These are phyloP conservation scores for Talaromyces rugulosus DNA, from an alignment of 2,329 filamentous ascomycete genomes.

Conservation along the genomic window DNA sequence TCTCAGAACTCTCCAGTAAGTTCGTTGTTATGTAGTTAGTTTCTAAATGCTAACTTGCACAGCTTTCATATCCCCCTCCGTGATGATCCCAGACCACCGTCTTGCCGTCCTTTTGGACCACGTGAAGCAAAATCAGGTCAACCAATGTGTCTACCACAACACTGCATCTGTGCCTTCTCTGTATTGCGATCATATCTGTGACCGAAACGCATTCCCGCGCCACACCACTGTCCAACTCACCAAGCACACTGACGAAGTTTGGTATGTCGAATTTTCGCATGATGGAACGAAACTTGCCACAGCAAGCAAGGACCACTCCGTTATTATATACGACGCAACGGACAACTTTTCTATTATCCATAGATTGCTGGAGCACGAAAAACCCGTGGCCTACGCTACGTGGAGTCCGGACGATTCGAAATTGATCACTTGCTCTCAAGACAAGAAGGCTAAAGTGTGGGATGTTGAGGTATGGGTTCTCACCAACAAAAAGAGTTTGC, in stretches of 20 bases:
- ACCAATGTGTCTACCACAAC: slow-evolving; percentile 84
- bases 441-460: slow-evolving; percentile 72
- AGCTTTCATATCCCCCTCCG: slow-evolving; percentile 90
- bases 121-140: slow-evolving; percentile 78
- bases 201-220: slow-evolving; percentile 73
- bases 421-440: slow-evolving; percentile 76
- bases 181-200: slow-evolving; percentile 83
- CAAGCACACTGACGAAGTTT: slow-evolving; percentile 77
- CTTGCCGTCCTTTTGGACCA: slow-evolving; percentile 76
- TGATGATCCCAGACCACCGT: slow-evolving; percentile 93
- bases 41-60: slow-evolving; percentile 6
- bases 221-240: slow-evolving; percentile 66
- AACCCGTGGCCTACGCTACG: slow-evolving; percentile 71
- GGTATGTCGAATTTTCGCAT: slow-evolving; percentile 87
- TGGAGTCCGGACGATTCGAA: slow-evolving; percentile 92
- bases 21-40: neutral
- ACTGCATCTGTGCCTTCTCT: slow-evolving; percentile 72
- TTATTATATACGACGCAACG: slow-evolving; percentile 75
- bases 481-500: neutral
- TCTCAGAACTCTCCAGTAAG: slow-evolving; percentile 81
- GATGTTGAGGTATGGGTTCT: slow-evolving; percentile 53
- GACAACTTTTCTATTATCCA: slow-evolving; percentile 62
- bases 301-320: slow-evolving; percentile 68
- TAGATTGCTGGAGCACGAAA: slow-evolving; percentile 61
- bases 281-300: slow-evolving; percentile 79